phyloP scores from a whole-genome alignment of 495 filamentous ascomycete genomes.

The Aspergillus funiculosus region DNA sequence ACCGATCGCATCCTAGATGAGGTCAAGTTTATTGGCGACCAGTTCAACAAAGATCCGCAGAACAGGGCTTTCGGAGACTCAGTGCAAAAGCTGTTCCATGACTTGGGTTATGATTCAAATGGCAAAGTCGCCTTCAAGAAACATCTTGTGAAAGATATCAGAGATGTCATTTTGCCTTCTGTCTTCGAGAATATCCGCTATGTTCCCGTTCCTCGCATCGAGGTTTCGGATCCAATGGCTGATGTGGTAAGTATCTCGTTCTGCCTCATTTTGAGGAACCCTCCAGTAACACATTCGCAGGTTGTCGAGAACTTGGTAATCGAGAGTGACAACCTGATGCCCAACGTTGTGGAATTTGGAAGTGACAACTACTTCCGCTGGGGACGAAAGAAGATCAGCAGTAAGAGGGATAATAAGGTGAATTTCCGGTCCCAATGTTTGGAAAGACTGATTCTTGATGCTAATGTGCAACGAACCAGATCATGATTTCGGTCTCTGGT shows the following conservation, averaged over 20 bases:
- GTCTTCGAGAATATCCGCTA: conserved; percentile 86
- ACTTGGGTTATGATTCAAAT: conserved; percentile 77
- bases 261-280: not conserved
- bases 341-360: conserved; percentile 85
- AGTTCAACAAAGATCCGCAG: conserved; percentile 82
- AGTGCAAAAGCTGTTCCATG: conserved; percentile 76
- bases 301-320: conserved; percentile 90
- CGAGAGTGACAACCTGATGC: conserved; percentile 95
- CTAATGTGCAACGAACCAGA: conserved; percentile 11
- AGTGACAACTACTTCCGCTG: conserved; percentile 95
- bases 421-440: conserved; percentile 19
- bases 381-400: conserved; percentile 80
- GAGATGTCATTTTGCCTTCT: conserved; percentile 77
- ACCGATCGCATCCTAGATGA: conserved; percentile 86
- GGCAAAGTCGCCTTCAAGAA: conserved; percentile 89
- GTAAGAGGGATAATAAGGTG: conserved; percentile 73
- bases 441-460: not conserved
- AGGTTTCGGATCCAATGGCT: conserved; percentile 78
- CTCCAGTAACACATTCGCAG: conserved; percentile 8
- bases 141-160: conserved; percentile 82
- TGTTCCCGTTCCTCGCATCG: conserved; percentile 88
- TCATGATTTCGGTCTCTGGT: conserved; percentile 75
- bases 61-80: conserved; percentile 74
- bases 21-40: conserved; percentile 77
- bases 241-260: conserved; percentile 52